A percentile compares a stretch with the other conserved stretches of the same genome.
These are phyloP conservation scores for Coniosporium tulheliwenetii DNA, from an alignment of 2,329 filamentous ascomycete genomes.

Conservation along the genomic window DNA sequence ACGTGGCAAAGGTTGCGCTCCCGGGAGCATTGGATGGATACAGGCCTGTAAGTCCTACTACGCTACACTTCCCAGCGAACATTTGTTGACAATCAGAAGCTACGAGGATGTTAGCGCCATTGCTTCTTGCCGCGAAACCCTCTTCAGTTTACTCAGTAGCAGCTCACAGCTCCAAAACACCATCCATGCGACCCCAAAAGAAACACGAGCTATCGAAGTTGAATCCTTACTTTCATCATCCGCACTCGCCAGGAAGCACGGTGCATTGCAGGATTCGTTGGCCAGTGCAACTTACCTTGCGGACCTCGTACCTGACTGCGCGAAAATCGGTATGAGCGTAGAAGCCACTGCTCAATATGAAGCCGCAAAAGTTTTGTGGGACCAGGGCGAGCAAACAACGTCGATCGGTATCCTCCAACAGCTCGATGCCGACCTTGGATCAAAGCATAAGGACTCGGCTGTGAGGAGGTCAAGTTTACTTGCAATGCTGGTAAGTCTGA, in stretches of 20 bases:
- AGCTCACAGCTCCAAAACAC: constrained; percentile 47
- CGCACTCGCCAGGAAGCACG: constrained; percentile 61
- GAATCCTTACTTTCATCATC: constrained; percentile 64
- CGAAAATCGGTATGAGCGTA: constrained; percentile 56
- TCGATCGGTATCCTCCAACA: constrained; percentile 80
- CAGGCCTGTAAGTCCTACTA: constrained; percentile 48
- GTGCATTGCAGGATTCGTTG: constrained; percentile 70
- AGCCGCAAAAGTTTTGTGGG: constrained; percentile 81
- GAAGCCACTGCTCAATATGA: constrained; percentile 68
- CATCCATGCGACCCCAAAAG: constrained; percentile 43
- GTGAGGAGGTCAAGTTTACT: constrained; percentile 67
- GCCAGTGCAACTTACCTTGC: constrained; percentile 74
- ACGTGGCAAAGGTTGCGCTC: constrained; percentile 47
- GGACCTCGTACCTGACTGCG: constrained; percentile 56
- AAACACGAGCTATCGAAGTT: constrained; percentile 58
- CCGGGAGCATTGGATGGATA: constrained; percentile 66
- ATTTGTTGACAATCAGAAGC: constrained; percentile 22
- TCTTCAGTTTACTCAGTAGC: constrained; percentile 64
- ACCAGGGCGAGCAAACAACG: constrained; percentile 74
- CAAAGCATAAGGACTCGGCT: constrained; percentile 53
- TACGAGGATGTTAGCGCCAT: constrained; percentile 68
- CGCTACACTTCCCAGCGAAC: not conserved
- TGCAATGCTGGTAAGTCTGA: constrained; percentile 50
- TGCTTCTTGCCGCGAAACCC: constrained; percentile 66
- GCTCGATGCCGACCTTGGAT: constrained; percentile 44